Conservation (phyloP, 2,329 filamentous ascomycete species). For the Tolypocladium ovalisporum region DNA sequence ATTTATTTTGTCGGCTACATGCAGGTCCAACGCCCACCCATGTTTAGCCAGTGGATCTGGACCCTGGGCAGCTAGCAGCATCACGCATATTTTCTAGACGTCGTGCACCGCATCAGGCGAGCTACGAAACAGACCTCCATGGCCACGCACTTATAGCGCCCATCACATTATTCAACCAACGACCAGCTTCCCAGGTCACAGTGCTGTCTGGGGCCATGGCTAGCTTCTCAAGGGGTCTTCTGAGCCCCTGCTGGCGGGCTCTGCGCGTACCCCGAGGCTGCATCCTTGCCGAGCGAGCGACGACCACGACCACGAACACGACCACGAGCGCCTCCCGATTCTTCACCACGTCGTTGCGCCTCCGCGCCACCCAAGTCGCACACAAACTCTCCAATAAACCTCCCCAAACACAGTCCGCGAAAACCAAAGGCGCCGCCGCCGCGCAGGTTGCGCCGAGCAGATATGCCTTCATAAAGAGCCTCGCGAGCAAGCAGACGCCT, state of each 20-base stretch:
- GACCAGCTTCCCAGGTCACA: neutral
- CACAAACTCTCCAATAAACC: conserved; percentile 8
- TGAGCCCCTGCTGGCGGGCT: conserved; percentile 14
- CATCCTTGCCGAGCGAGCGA: conserved; percentile 9
- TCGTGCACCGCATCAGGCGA: neutral
- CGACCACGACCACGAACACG: conserved; percentile 4
- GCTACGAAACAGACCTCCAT: neutral
- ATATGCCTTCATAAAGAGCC: conserved; percentile 40
- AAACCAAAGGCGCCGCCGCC: neutral
- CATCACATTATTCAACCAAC: neutral
- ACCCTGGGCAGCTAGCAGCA: neutral
- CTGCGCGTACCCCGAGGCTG: conserved; percentile 9
- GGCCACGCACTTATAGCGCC: neutral
- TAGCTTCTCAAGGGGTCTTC: conserved; percentile 18
- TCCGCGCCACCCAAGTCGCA: conserved; percentile 8
- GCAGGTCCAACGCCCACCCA: neutral
- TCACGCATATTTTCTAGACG: neutral
- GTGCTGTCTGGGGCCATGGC: conserved; percentile 14
- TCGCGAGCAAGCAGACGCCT: conserved; percentile 43
- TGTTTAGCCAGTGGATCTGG: neutral
- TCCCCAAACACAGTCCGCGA: conserved; percentile 3
- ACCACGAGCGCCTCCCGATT: conserved; percentile 12
- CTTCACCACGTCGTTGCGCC: conserved; percentile 17
- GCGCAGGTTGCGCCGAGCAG: conserved; percentile 11
- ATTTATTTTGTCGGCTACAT: neutral